phyloP scores from a whole-genome alignment of 306 rosid genomes.

The Dicorynia guianensis region DNA sequence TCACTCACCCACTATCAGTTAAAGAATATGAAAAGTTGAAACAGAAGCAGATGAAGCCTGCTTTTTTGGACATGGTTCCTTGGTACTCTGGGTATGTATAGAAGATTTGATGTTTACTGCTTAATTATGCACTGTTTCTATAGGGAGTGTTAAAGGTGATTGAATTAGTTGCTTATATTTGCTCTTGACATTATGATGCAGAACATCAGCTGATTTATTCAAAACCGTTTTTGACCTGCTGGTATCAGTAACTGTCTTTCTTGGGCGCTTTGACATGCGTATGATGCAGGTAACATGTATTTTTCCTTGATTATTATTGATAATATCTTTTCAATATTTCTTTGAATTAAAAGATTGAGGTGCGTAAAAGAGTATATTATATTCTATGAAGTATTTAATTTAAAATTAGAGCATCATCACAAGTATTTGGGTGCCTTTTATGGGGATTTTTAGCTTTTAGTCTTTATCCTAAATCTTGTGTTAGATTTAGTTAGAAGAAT shows the following conservation, averaged over 20 bases:
- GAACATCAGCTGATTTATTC: constrained; percentile 99
- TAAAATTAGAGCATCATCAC: background rate
- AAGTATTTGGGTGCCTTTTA: constrained; percentile 25
- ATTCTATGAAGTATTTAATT: constrained; percentile 10
- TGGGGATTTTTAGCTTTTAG: constrained; percentile 11
- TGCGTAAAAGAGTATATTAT: constrained; percentile 3
- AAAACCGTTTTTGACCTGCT: constrained; percentile 97
- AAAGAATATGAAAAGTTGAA: constrained; percentile 82
- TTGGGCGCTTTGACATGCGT: constrained; percentile 99
- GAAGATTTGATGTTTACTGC: constrained; percentile 11
- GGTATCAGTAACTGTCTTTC: constrained; percentile 95
- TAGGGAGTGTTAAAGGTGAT: constrained; percentile 31
- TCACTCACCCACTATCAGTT: constrained; percentile 83
- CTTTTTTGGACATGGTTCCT: constrained; percentile 97
- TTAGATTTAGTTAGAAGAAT: constrained; percentile 14
- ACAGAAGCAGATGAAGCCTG: constrained; percentile 94
- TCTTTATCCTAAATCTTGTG: constrained; percentile 18
- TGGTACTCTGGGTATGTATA: constrained; percentile 93
- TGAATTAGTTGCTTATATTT: constrained; percentile 41
- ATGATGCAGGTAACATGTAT: constrained; percentile 91
- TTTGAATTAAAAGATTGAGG: constrained; percentile 31
- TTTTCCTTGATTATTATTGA: constrained; percentile 5
- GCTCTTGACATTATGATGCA: constrained; percentile 52
- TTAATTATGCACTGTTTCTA: constrained; percentile 19
- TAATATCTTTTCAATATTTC: constrained; percentile 19